Evolutionary conservation across 2,329 filamentous ascomycete genomes (phyloP).

Genomic region (Coniella lustricola): DNA sequence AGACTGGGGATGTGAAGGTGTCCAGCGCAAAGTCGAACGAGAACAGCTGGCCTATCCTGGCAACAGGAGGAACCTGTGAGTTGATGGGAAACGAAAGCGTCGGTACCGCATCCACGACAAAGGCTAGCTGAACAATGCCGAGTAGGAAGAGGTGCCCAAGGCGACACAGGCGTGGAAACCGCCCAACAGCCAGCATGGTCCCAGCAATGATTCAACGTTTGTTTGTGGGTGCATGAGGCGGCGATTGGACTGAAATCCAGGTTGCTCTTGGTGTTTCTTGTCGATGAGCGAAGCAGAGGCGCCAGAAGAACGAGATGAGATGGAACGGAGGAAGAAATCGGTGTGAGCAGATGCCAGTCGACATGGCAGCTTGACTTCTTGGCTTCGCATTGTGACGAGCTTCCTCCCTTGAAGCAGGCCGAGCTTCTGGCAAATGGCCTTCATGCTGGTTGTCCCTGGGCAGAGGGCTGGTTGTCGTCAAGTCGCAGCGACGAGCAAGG

Average conservation of each 20-base stretch:
- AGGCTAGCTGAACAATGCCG: constrained; percentile 25
- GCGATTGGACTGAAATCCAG: background rate
- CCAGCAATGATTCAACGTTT: constrained; percentile 2
- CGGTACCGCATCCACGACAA: constrained; percentile 31
- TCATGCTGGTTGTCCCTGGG: too few species aligned
- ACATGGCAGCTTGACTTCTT: too few species aligned
- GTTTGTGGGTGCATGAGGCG: constrained; percentile 1
- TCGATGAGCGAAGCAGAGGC: background rate
- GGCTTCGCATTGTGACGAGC: too few species aligned
- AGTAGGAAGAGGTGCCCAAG: constrained; percentile 20
- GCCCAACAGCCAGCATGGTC: constrained; percentile 12
- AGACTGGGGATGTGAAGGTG: constrained; percentile 57
- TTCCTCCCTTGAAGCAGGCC: too few species aligned
- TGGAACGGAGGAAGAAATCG: background rate
- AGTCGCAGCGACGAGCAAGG: background rate
- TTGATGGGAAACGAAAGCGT: constrained; percentile 65
- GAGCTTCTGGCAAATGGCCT: too few species aligned
- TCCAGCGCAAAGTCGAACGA: constrained; percentile 64
- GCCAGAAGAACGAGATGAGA: background rate
- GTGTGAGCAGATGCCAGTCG: too few species aligned
- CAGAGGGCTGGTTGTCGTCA: background rate
- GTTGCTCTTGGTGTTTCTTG: too few species aligned
- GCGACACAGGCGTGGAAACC: constrained; percentile 19
- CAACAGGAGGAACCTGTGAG: constrained; percentile 75
- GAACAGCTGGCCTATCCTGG: constrained; percentile 60